Evolutionary conservation across 2,329 filamentous ascomycete genomes (phyloP).

Genomic region (Chalaropsis thielavioides): DNA sequence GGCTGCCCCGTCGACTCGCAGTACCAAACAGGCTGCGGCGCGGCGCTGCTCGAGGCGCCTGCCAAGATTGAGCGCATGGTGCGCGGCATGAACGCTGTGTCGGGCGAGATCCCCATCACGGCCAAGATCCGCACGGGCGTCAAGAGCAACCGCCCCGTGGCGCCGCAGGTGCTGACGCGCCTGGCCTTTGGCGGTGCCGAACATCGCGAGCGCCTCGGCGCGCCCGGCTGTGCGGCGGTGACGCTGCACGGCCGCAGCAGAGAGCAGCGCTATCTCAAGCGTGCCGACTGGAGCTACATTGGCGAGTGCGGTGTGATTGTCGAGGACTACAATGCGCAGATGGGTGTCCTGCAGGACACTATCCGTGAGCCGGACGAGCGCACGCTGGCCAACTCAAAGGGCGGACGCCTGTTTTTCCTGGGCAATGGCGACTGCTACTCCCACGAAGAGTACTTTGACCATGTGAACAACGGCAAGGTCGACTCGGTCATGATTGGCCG

Average conservation of each 20-base stretch:
- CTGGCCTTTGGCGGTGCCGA: constrained; percentile 69
- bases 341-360: constrained; percentile 57
- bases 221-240: constrained; percentile 81
- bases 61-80: constrained; percentile 89
- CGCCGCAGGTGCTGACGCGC: constrained; percentile 66
- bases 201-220: constrained; percentile 52
- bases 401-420: constrained; percentile 70
- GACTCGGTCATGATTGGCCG: constrained; percentile 97
- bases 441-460: constrained; percentile 69
- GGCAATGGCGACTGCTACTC: constrained; percentile 97
- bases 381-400: constrained; percentile 50
- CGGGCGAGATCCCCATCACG: constrained; percentile 78
- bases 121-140: constrained; percentile 92
- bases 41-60: constrained; percentile 75
- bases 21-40: constrained; percentile 75
- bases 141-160: constrained; percentile 62
- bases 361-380: constrained; percentile 60
- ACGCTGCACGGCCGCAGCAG: constrained; percentile 87
- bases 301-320: constrained; percentile 76
- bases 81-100: constrained; percentile 88
- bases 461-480: constrained; percentile 63
- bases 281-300: constrained; percentile 93
- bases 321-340: constrained; percentile 59
- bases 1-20: constrained; percentile 95
- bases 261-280: constrained; percentile 84